Percentiles rank a stretch among this genome's conserved stretches.
phyloP scores from a whole-genome alignment of 2,329 filamentous ascomycete genomes.

The Cytospora mali region DNA sequence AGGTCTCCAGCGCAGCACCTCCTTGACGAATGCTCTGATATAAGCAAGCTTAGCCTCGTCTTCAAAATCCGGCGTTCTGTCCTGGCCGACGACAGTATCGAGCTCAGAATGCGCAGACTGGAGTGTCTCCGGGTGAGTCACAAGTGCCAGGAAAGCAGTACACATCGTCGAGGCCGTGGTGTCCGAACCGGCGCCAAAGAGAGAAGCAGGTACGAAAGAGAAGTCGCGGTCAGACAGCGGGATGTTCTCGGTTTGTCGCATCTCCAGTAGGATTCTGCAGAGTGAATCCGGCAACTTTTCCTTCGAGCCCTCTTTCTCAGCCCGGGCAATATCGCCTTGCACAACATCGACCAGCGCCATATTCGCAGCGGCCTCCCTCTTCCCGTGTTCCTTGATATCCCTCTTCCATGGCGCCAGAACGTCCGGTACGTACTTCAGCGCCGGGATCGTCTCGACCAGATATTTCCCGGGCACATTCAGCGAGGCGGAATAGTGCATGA shows the following conservation, averaged over 20 bases:
- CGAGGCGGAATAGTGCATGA: slow-evolving; percentile 51
- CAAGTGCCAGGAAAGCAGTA: slow-evolving; percentile 49
- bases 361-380: slow-evolving; percentile 43
- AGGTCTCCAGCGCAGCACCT: slow-evolving; percentile 43
- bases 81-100: slow-evolving; percentile 41
- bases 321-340: slow-evolving; percentile 41
- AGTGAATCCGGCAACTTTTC: slow-evolving; percentile 44
- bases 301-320: slow-evolving; percentile 34
- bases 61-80: slow-evolving; percentile 37
- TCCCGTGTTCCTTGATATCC: slow-evolving; percentile 43
- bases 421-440: slow-evolving; percentile 47
- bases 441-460: slow-evolving; percentile 49
- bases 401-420: slow-evolving; percentile 51
- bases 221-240: slow-evolving; percentile 46
- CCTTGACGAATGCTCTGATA: slow-evolving; percentile 38
- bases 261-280: slow-evolving; percentile 47
- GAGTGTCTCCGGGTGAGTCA: slow-evolving; percentile 48
- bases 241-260: slow-evolving; percentile 41
- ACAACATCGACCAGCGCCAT: slow-evolving; percentile 46
- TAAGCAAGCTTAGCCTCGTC: slow-evolving; percentile 38
- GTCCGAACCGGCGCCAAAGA: slow-evolving; percentile 53
- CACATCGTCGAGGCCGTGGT: slow-evolving; percentile 52
- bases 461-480: slow-evolving; percentile 50
- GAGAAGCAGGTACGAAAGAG: slow-evolving; percentile 42
- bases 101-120: slow-evolving; percentile 46